phyloP scores from a whole-genome alignment of 495 filamentous ascomycete species.

The Podospora fimiseda region DNA sequence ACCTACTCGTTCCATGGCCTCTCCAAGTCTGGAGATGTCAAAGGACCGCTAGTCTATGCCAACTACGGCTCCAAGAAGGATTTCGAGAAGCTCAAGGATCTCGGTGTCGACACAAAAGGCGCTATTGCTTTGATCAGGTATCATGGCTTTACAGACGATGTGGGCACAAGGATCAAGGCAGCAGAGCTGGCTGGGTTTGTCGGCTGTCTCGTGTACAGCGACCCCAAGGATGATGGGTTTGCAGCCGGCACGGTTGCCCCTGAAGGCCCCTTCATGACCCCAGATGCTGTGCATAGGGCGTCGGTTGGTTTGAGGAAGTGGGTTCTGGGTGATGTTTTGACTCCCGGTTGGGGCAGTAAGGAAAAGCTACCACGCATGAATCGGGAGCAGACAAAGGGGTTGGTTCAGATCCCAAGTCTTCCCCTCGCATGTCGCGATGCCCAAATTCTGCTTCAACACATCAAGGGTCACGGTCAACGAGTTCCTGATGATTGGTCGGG shows the following conservation, averaged over 20 bases:
- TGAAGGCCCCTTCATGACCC: constrained; percentile 69
- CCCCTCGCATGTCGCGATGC: constrained; percentile 88
- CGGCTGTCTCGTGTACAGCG: constrained; percentile 88
- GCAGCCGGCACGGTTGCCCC: constrained; percentile 61
- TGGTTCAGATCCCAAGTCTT: constrained; percentile 79
- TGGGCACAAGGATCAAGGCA: constrained; percentile 78
- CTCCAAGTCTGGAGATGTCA: constrained; percentile 80
- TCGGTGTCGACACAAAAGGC: constrained; percentile 66
- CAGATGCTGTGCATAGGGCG: constrained; percentile 74
- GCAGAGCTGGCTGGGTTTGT: constrained; percentile 77
- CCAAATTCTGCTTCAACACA: constrained; percentile 63
- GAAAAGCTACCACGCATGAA: constrained; percentile 57
- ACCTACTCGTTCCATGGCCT: constrained; percentile 80
- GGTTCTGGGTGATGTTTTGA: constrained; percentile 83
- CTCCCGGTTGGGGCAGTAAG: constrained; percentile 77
- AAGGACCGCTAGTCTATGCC: constrained; percentile 88
- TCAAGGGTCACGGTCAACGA: constrained; percentile 68
- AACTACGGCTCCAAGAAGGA: constrained; percentile 86
- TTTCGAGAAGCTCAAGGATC: constrained; percentile 62
- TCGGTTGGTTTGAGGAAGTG: constrained; percentile 76
- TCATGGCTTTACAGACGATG: constrained; percentile 64
- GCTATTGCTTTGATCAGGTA: constrained; percentile 80
- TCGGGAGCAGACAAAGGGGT: constrained; percentile 62
- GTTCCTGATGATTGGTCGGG: constrained; percentile 71
- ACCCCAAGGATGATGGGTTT: constrained; percentile 77